Evolutionary conservation across 495 filamentous ascomycete genomes (phyloP).

Genomic region (Tuber melanosporum): DNA sequence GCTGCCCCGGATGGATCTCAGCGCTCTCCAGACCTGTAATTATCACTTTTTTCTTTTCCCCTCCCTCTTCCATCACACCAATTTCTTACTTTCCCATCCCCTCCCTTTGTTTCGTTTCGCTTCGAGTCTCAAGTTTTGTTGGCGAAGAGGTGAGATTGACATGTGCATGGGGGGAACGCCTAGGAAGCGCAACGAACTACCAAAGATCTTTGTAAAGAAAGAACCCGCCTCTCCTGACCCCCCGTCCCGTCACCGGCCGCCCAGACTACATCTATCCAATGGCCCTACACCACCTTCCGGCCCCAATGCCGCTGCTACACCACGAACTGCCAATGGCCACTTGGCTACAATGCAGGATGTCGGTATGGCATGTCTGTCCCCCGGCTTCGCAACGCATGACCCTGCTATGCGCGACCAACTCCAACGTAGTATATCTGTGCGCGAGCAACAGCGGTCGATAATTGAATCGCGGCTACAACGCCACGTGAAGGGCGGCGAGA

Average conservation of each 20-base stretch:
- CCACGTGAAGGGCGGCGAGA: conserved; percentile 67
- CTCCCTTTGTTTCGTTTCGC: conserved; percentile 15
- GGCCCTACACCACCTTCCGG: conserved; percentile 54
- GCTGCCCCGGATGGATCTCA: conserved; percentile 23
- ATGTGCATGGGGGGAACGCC: conserved; percentile 51
- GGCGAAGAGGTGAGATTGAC: conserved; percentile 26
- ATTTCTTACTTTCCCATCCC: conserved; percentile 1
- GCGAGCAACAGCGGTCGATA: conserved; percentile 88
- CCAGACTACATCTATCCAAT: conserved; percentile 80
- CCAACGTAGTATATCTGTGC: conserved; percentile 84
- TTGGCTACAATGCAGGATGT: conserved; percentile 89
- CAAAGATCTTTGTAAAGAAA: conserved; percentile 92
- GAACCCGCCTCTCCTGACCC: conserved; percentile 82
- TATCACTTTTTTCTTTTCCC: conserved; percentile 16
- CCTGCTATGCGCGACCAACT: conserved; percentile 94
- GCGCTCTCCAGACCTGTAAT: conserved; percentile 32
- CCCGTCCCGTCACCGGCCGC: conserved; percentile 72
- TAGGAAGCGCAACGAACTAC: conserved; percentile 49
- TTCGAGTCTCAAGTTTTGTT: conserved; percentile 16
- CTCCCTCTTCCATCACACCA: neutral
- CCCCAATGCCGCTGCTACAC: conserved; percentile 51
- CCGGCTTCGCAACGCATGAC: conserved; percentile 91
- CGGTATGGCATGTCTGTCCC: conserved; percentile 87
- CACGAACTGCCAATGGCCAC: conserved; percentile 64
- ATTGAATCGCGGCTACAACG: conserved; percentile 89